A percentile compares a stretch with the other conserved stretches of the same genome.
Evolutionary conservation across 257 asterid species (phyloP).

Genomic region (Nicotiana noctiflora): DNA sequence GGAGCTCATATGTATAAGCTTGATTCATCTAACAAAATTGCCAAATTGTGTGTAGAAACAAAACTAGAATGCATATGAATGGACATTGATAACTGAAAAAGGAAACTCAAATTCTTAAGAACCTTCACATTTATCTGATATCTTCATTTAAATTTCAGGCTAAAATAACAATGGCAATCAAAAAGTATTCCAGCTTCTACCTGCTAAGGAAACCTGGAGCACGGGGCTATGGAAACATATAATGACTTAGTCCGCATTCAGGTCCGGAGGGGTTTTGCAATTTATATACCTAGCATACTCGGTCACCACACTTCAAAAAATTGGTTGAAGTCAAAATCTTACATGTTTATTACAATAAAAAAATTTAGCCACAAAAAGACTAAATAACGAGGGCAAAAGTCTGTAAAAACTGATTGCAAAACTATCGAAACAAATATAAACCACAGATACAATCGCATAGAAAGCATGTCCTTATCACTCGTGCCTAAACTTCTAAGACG

Average conservation of each 20-base stretch:
- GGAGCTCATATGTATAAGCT: no score
- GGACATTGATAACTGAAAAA: not conserved
- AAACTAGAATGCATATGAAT: no score
- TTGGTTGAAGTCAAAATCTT: not conserved
- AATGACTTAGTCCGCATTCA: not conserved
- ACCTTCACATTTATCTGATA: not conserved
- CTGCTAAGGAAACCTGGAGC: not conserved
- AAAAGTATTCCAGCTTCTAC: not conserved
- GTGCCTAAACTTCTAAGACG: not conserved
- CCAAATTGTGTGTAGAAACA: no score
- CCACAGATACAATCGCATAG: constrained; percentile 11
- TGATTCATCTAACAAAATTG: no score
- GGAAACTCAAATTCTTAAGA: not conserved
- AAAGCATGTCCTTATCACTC: constrained; percentile 11
- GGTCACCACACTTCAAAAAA: not conserved
- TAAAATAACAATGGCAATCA: not conserved
- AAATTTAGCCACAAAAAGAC: not conserved
- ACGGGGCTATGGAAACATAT: not conserved
- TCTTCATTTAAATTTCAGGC: not conserved
- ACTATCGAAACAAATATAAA: constrained; percentile 5
- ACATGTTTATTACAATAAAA: constrained; percentile 1
- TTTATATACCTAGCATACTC: not conserved
- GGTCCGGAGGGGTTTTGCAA: not conserved
- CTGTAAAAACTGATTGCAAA: constrained; percentile 9
- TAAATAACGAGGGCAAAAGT: not conserved